A percentile compares a stretch with the other conserved stretches of the same genome.
Evolutionary conservation across 2,329 filamentous ascomycete species (phyloP).

Genomic region (Botryotinia calthae): DNA sequence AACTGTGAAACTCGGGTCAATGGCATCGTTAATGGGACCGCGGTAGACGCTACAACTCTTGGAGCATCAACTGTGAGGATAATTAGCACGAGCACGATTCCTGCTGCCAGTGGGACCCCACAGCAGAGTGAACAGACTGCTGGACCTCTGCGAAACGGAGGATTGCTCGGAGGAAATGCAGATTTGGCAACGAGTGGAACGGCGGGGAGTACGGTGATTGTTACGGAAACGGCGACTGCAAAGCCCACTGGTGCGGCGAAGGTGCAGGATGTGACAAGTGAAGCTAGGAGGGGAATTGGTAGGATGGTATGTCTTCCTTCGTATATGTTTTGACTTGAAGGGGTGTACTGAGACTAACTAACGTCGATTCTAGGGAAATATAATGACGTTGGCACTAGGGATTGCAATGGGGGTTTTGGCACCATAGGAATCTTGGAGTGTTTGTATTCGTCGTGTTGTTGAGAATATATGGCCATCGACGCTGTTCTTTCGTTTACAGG

Average conservation of each 20-base stretch:
- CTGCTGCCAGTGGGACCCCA: background rate
- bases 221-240: background rate
- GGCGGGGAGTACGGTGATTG: conserved; percentile 2
- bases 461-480: background rate
- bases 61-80: background rate
- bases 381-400: background rate
- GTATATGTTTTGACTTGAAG: background rate
- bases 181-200: conserved; percentile 2
- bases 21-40: conserved; percentile 3
- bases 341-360: background rate
- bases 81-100: background rate
- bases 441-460: background rate
- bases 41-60: background rate
- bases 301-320: background rate
- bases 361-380: background rate
- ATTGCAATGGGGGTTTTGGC: background rate
- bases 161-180: background rate
- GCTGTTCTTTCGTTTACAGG: background rate
- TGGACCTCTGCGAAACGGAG: background rate
- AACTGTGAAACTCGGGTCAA: conserved; percentile 7
- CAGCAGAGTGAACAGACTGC: background rate
- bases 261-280: background rate
- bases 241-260: background rate
- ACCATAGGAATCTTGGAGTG: background rate
- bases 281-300: background rate